phyloP scores from a whole-genome alignment of 768 basidiomycete species.

The Cystobasidium tubakii region DNA sequence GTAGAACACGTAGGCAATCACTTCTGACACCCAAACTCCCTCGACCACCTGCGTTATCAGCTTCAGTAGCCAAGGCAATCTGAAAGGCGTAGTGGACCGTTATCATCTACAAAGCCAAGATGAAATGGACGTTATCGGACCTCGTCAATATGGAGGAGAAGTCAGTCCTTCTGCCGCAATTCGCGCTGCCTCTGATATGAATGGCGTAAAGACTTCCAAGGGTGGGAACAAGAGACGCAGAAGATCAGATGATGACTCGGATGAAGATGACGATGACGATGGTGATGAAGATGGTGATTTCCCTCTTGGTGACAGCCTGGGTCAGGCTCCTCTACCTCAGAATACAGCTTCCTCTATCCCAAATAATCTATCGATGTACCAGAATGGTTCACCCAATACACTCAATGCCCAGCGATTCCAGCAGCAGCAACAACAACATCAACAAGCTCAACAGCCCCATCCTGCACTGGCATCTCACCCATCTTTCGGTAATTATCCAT shows the following conservation, averaged over 20 bases:
- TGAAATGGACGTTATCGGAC: slow-evolving; percentile 21
- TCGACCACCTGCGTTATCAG: too few species aligned
- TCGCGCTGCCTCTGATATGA: background rate
- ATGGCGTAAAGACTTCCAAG: background rate
- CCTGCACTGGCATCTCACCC: background rate
- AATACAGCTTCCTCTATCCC: background rate
- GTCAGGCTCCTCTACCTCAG: background rate
- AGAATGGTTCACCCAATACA: background rate
- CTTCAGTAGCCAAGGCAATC: slow-evolving; percentile 20
- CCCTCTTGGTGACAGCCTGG: background rate
- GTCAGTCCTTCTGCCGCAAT: background rate
- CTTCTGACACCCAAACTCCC: too few species aligned
- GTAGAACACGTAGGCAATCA: too few species aligned
- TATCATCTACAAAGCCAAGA: background rate
- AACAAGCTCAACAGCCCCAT: background rate
- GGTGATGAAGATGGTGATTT: slow-evolving; percentile 12
- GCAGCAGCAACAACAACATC: background rate
- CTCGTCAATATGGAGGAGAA: slow-evolving; percentile 10
- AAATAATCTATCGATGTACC: background rate
- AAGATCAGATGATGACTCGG: slow-evolving; percentile 10
- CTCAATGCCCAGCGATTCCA: background rate
- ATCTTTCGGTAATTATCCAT: slow-evolving; percentile 1
- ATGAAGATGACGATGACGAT: slow-evolving; percentile 33
- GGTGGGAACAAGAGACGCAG: slow-evolving; percentile 15
- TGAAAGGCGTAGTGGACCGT: slow-evolving; percentile 20